Base-by-base conservation (phyloP, 1,284 basidiomycete genomes). In the Paramarasmius palmivorus region DNA sequence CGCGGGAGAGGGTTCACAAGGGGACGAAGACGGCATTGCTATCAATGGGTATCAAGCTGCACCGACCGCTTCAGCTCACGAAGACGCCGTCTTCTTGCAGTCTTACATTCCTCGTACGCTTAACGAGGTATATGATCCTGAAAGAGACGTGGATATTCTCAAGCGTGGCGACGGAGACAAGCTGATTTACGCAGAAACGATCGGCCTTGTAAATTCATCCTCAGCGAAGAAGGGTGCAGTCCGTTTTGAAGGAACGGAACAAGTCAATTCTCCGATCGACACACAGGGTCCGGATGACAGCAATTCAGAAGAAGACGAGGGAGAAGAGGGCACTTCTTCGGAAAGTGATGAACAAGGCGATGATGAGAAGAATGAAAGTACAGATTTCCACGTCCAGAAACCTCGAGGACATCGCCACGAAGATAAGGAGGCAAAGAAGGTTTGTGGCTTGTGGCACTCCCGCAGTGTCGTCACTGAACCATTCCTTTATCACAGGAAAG, bases 41-140 rank as follows among this genome's bases (percentile, higher is more conserved):
- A 40, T 35, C 51, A 36, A 57, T 58, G 46, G 62, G 62, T 20
- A 59, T 56, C 40, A 56, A 25, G 63, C 62, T 19, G 63, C 64
- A 29, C 57, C 40, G 23, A 62, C 64, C n/a, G 69, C n/a, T n/a
- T n/a, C n/a, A n/a, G n/a, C 68, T 12, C 84, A 88, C 54, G 94
- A 96, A 65, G 93, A 97, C 66, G 82, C 83, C 8, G 85, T 98
- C 15, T 98, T 98, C 76, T 73, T 93, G 69, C 79, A 79, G 25
- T 91, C 92, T 0, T 97, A 93, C 70, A 98, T 98, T 58, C 95
- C 95, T n/a, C 86, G 95, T 22, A 88, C 85, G 12, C 75, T 98
- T 29, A 92, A 93, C 59, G 93, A 97, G 63, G 89, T 98, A 3
- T 93, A 88, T 65, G 93, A 98, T 67, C 92, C 93, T 0, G 95